Evolutionary conservation across 345 rosid species (phyloP), one percentile per base, ranked within the genome.

Genomic region (Ailanthus altissimus): DNA sequence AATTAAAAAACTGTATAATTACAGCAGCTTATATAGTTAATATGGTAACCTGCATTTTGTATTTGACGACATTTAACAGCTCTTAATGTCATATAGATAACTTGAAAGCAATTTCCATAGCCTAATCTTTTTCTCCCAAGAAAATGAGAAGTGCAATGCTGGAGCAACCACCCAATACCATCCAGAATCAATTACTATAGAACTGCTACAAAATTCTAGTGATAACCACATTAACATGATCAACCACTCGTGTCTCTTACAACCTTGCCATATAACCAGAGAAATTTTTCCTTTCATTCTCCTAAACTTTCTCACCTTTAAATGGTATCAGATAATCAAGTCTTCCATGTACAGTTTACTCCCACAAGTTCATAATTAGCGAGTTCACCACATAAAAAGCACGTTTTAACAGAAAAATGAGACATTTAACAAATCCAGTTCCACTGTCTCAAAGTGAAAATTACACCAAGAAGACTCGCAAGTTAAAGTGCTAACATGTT

Each of bases 311-410:
- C n/a, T n/a, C n/a, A n/a, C n/a, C n/a, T n/a, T n/a, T n/a, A n/a
- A n/a, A n/a, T n/a, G n/a, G n/a, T n/a, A 59, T 61, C 42, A 45
- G 50, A 72, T 18, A 38, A n/a, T 15, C 66, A 66, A 46, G 32
- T 6, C 9, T 38, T 21, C 20, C 50, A 45, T 32, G 26, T 26
- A 45, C 49, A 21, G 23, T 53, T 63, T 62, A 61, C 67, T 61
- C 42, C 18, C 72, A 69, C 50, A 74, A 74, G 46, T 38, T 79
- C 14, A 26, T 56, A 38, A 70, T 43, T 20, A 70, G 50, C 65
- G 53, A 43, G 21, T 59, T 73, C 53, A 67, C 72, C 32, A 38
- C 42, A 23, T 6, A 5, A 46, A 20, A 73, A 43, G 25, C 1
- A 16, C 25, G 56, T 58, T 62, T 14, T 20, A 74, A 74, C 32